A percentile compares a stretch with the other conserved stretches of the same genome.
Evolutionary conservation across 345 rosid species (phyloP).

Genomic region (Draba incana): DNA sequence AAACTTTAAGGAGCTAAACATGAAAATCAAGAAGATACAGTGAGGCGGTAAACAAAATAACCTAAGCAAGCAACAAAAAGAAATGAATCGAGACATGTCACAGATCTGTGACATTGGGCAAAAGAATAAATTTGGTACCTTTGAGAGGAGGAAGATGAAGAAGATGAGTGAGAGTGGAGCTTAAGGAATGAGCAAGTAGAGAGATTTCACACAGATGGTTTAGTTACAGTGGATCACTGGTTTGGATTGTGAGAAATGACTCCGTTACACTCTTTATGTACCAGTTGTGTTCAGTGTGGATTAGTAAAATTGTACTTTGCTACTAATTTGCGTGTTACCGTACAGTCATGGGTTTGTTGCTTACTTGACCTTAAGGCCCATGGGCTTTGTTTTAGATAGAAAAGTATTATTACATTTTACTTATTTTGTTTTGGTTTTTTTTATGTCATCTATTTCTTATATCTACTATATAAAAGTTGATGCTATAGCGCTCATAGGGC

Average conservation of each 20-base stretch:
- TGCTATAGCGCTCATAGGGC: too few species aligned
- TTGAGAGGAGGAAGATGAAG: background rate
- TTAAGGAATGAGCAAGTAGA: background rate
- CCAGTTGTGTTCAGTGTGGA: background rate
- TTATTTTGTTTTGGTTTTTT: too few species aligned
- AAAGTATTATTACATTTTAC: too few species aligned
- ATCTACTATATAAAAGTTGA: too few species aligned
- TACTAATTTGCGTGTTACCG: conserved; percentile 4
- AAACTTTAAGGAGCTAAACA: too few species aligned
- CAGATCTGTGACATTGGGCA: conserved; percentile 24
- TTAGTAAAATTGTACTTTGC: background rate
- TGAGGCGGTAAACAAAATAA: conserved; percentile 14
- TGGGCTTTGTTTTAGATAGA: too few species aligned
- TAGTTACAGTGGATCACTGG: conserved; percentile 8
- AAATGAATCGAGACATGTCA: conserved; percentile 9
- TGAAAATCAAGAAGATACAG: background rate
- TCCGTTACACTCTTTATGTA: conserved; percentile 1
- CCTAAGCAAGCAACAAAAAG: background rate
- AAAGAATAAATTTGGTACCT: conserved; percentile 25
- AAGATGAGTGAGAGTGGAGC: background rate
- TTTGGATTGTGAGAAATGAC: background rate
- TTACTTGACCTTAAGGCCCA: too few species aligned
- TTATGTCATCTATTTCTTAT: too few species aligned
- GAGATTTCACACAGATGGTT: background rate
- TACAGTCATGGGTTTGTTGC: background rate